phyloP scores from a whole-genome alignment of 495 filamentous ascomycete species.

The Hypoxylon lienhwacheense region DNA sequence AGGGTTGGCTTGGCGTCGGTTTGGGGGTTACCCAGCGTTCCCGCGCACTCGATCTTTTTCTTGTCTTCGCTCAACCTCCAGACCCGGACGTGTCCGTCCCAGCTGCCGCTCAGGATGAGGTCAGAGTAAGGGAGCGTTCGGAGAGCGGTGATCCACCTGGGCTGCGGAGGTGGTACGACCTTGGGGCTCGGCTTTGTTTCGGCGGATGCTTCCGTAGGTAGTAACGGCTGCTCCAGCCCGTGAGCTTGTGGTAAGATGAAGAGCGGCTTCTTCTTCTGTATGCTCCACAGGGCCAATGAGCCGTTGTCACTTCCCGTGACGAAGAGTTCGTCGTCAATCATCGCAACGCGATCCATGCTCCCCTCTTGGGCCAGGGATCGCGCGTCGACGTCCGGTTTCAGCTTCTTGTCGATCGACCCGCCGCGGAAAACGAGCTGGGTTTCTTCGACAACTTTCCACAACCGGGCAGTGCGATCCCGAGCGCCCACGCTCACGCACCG shows the following conservation, averaged over 20 bases:
- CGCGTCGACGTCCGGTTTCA: conserved; percentile 42
- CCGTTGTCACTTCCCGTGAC: conserved; percentile 94
- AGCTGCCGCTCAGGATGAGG: conserved; percentile 84
- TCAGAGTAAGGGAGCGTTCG: conserved; percentile 84
- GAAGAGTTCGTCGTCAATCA: conserved; percentile 87
- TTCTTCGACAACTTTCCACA: conserved; percentile 98
- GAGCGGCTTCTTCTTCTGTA: conserved; percentile 95
- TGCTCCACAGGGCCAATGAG: conserved; percentile 78
- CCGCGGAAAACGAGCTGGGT: conserved; percentile 93
- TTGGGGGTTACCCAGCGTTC: conserved; percentile 57
- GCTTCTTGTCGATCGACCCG: conserved; percentile 63
- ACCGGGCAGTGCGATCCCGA: conserved; percentile 85
- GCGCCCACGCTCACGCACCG: conserved; percentile 86
- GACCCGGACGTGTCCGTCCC: conserved; percentile 86
- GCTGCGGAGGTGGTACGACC: conserved; percentile 63
- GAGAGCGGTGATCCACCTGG: conserved; percentile 89
- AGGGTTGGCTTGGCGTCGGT: neutral
- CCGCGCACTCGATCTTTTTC: conserved; percentile 70
- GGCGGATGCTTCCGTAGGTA: conserved; percentile 66
- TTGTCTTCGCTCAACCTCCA: conserved; percentile 86
- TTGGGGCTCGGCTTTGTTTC: conserved; percentile 60
- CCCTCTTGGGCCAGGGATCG: conserved; percentile 65
- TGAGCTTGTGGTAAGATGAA: conserved; percentile 78
- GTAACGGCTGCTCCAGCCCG: conserved; percentile 71
- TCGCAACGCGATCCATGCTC: conserved; percentile 84